Conservation (phyloP, 106 monocot species). For the Allium fistulosum region DNA sequence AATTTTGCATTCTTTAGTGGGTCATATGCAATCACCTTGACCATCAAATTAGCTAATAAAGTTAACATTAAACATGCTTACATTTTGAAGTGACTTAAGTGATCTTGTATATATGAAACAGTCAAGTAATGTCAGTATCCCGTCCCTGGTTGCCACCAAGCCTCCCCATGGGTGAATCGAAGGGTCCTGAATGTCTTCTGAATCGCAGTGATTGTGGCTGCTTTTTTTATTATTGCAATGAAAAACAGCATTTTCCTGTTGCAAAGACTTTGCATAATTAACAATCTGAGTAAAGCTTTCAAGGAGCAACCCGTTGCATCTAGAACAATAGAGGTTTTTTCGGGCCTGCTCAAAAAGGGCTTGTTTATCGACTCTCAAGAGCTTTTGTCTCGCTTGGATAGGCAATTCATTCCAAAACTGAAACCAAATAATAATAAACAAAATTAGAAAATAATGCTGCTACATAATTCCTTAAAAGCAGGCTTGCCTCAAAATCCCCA, state of each 20-base stretch:
- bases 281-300: slow-evolving; percentile 84
- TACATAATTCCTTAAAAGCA: no score
- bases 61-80: slow-evolving; percentile 18
- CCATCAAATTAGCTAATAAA: no score
- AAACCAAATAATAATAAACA: not conserved
- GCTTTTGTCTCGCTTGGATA: slow-evolving; percentile 40
- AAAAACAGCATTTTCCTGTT: slow-evolving; percentile 43
- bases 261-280: slow-evolving; percentile 71
- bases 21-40: no score
- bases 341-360: slow-evolving; percentile 80
- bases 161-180: slow-evolving; percentile 94
- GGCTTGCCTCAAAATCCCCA: no score
- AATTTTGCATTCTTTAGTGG: no score
- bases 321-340: slow-evolving; percentile 91
- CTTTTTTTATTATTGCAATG: slow-evolving; percentile 15
- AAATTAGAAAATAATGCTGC: not conserved
- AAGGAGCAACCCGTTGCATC: slow-evolving; percentile 92
- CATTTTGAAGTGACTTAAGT: slow-evolving; percentile 60
- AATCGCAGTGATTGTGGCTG: slow-evolving; percentile 16
- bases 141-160: slow-evolving; percentile 69
- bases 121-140: slow-evolving; percentile 71
- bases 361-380: slow-evolving; percentile 86
- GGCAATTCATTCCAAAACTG: slow-evolving; percentile 88
- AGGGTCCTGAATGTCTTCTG: slow-evolving; percentile 52
- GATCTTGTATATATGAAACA: slow-evolving; percentile 67